phyloP scores from a whole-genome alignment of 257 asterid species.

The Solanum ahanhuiri region DNA sequence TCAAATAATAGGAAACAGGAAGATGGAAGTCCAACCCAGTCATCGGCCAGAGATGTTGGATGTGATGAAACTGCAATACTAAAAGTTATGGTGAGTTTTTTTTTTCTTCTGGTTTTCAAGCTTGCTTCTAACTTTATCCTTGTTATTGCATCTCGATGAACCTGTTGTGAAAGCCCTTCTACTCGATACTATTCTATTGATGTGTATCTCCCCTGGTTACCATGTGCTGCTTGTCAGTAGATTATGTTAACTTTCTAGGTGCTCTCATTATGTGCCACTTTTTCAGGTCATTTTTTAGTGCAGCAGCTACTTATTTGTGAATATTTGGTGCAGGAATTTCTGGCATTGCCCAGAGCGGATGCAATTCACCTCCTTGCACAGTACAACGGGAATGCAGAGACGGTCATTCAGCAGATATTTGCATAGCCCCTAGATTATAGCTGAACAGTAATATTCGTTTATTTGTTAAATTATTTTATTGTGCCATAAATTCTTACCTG shows the following conservation, averaged over 20 bases:
- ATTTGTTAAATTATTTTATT: conserved; percentile 2
- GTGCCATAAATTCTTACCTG: background rate
- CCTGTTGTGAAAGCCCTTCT: background rate
- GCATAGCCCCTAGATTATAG: conserved; percentile 20
- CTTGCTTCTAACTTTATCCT: background rate
- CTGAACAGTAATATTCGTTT: conserved; percentile 3
- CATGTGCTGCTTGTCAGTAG: background rate
- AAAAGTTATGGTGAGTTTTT: conserved; percentile 84
- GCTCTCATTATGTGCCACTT: background rate
- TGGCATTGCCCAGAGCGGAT: conserved; percentile 92
- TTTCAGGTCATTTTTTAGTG: background rate
- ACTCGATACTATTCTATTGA: background rate
- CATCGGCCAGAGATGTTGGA: conserved; percentile 46
- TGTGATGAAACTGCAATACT: conserved; percentile 86
- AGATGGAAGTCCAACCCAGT: conserved; percentile 74
- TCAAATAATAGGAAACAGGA: conserved; percentile 54
- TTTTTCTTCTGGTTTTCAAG: background rate
- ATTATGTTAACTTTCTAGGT: background rate
- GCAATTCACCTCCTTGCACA: conserved; percentile 95
- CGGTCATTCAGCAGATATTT: conserved; percentile 86
- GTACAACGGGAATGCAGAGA: conserved; percentile 88
- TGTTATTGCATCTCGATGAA: background rate
- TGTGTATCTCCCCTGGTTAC: background rate
- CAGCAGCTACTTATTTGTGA: background rate
- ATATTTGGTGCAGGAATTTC: conserved; percentile 66